A percentile compares a stretch with the other conserved stretches of the same genome.
Evolutionary conservation across 2,329 filamentous ascomycete genomes (phyloP).

Genomic region (Falciphora oryzae): DNA sequence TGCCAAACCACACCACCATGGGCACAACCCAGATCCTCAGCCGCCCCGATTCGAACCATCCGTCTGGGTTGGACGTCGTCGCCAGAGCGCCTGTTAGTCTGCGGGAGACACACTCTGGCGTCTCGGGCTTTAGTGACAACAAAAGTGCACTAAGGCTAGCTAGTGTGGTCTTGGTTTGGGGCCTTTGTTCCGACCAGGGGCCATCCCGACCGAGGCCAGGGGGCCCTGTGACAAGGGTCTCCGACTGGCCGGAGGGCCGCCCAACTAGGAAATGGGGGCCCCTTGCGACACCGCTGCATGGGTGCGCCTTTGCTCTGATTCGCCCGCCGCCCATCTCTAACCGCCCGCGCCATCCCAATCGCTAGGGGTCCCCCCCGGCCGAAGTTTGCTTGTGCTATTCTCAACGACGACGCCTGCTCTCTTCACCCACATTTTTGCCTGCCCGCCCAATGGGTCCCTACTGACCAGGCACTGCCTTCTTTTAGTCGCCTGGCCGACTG

Average conservation of each 20-base stretch:
- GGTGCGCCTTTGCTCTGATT: slow-evolving; percentile 6
- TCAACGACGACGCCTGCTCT: slow-evolving; percentile 8
- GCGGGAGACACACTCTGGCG: too few species aligned
- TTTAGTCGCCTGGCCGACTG: slow-evolving; percentile 4
- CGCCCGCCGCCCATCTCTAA: slow-evolving; percentile 10
- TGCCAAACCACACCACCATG: background rate
- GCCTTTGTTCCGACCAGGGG: background rate
- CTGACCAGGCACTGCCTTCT: background rate
- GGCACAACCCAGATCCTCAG: background rate
- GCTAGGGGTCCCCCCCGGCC: background rate
- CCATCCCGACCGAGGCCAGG: background rate
- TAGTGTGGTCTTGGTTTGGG: background rate
- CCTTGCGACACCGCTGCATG: background rate
- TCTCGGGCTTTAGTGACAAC: too few species aligned
- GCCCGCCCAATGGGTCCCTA: background rate
- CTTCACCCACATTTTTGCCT: background rate
- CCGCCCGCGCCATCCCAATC: slow-evolving; percentile 12
- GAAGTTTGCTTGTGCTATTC: slow-evolving; percentile 8
- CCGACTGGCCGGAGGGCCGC: background rate
- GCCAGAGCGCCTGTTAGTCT: too few species aligned
- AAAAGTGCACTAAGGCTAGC: too few species aligned
- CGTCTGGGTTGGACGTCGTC: background rate
- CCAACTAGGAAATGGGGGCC: background rate
- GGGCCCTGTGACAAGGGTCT: background rate
- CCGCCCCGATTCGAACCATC: background rate